phyloP scores from a whole-genome alignment of 2,329 filamentous ascomycete species.

The Rutstroemia sp. region DNA sequence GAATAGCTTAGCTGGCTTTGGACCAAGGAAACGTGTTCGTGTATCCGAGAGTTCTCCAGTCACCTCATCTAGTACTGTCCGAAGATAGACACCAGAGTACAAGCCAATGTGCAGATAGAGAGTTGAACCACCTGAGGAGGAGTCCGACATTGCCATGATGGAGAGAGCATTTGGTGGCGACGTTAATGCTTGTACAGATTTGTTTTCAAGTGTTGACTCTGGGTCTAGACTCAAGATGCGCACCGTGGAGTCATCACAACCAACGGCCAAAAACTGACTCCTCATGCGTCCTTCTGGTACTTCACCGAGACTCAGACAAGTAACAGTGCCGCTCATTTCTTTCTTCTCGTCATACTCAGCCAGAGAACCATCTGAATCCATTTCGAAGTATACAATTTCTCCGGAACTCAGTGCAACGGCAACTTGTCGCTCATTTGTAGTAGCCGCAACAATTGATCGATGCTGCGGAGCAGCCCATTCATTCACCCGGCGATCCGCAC shows the following conservation, averaged over 20 bases:
- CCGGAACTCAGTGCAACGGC: constrained; percentile 90
- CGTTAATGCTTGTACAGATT: constrained; percentile 88
- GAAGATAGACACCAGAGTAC: constrained; percentile 89
- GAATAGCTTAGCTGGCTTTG: constrained; percentile 83
- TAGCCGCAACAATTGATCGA: constrained; percentile 87
- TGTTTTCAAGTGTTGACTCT: constrained; percentile 84
- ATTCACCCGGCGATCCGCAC: constrained; percentile 67
- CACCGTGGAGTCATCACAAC: constrained; percentile 94
- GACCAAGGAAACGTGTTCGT: constrained; percentile 86
- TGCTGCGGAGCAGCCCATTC: constrained; percentile 94
- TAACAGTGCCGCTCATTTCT: constrained; percentile 92
- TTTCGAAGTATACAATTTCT: constrained; percentile 97
- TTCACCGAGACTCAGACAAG: constrained; percentile 85
- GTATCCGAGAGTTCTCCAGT: constrained; percentile 95
- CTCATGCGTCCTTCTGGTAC: constrained; percentile 84
- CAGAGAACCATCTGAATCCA: constrained; percentile 83
- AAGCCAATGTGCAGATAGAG: constrained; percentile 94
- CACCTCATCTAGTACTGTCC: constrained; percentile 89
- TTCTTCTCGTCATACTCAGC: constrained; percentile 94
- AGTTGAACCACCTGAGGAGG: constrained; percentile 78
- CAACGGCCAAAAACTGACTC: constrained; percentile 90
- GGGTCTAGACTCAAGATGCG: constrained; percentile 85
- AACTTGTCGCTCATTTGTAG: constrained; percentile 89
- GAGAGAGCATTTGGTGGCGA: constrained; percentile 81
- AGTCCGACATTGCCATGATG: constrained; percentile 95